Evolutionary conservation across 768 basidiomycete species (phyloP).

Genomic region (Tephrocybe sp.): DNA sequence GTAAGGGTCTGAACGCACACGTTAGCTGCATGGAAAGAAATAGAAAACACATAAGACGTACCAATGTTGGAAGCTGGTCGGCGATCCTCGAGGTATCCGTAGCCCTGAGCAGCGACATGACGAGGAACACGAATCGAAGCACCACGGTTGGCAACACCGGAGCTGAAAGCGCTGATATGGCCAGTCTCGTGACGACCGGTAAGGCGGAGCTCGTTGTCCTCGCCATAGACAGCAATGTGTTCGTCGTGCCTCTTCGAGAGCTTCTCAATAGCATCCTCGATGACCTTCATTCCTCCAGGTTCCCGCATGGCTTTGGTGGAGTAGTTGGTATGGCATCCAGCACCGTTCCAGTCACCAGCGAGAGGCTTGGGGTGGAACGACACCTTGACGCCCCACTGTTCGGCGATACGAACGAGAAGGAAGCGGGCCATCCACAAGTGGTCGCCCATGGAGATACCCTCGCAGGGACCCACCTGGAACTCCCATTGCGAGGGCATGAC

Average conservation of each 20-base stretch:
- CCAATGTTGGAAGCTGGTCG: slow-evolving; percentile 98
- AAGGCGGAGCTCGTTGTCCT: slow-evolving; percentile 95
- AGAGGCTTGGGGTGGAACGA: slow-evolving; percentile 99
- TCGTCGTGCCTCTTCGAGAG: slow-evolving; percentile 86
- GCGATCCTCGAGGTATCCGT: slow-evolving; percentile 94
- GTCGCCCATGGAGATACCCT: slow-evolving; percentile 98
- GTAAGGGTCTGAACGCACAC: slow-evolving; percentile 71
- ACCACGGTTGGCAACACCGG: slow-evolving; percentile 96
- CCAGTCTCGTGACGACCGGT: slow-evolving; percentile 98
- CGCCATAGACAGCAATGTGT: slow-evolving; percentile 97
- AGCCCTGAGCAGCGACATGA: slow-evolving; percentile 89
- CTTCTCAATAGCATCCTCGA: slow-evolving; percentile 93
- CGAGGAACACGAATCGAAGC: slow-evolving; percentile 96
- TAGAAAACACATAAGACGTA: slow-evolving; percentile 31
- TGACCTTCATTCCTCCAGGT: slow-evolving; percentile 87
- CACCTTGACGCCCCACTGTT: slow-evolving; percentile 96
- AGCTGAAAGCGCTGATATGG: slow-evolving; percentile 86
- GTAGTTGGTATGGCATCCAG: slow-evolving; percentile 98
- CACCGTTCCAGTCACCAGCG: slow-evolving; percentile 98
- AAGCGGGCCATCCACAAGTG: slow-evolving; percentile 99
- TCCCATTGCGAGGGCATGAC: slow-evolving; percentile 99
- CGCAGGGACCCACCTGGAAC: slow-evolving; percentile 99
- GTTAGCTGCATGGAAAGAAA: slow-evolving; percentile 3
- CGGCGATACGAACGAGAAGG: slow-evolving; percentile 92
- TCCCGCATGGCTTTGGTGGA: slow-evolving; percentile 94